Evolutionary conservation across 2,329 filamentous ascomycete genomes (phyloP), one percentile per base, ranked within the genome.

Genomic region (Ceratocystis papillata): DNA sequence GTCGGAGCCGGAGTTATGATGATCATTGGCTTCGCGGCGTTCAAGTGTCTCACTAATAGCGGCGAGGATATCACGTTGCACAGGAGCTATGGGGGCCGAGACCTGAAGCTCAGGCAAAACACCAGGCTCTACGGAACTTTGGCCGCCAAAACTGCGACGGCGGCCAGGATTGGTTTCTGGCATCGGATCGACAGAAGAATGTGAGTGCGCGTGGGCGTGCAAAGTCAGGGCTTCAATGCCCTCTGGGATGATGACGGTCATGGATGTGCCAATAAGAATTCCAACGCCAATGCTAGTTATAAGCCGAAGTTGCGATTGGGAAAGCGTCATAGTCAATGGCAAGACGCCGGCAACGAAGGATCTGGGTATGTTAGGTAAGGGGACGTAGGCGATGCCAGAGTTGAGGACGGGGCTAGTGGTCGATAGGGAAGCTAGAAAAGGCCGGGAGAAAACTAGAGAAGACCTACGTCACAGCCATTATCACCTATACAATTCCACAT

Each of bases 161-260:
- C 45, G 53, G 25, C 22, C 25, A 17, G 25, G 22, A 30, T 33
- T 45, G 44, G 62, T 46, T 20, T 62, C 12, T 62, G 45, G 55
- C 20, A 50, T 2, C 7, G 65, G 53, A 41, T 53, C 61, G 60
- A n/a, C 50, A 3, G 37, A 41, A 41, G 37, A 41, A 15, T 20
- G 20, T 15, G 73, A 73, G 70, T 77, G 77, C 63, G 75, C 70
- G 60, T 79, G 76, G 8, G 74, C 69, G 5, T 74, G 70, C 67
- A 77, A 74, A 1, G 77, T 75, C 67, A 96, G 82, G 2, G 94
- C 93, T 74, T 96, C 92, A 68, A 97, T 87, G 46, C 94, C 94
- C 76, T 99, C 94, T 0, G 94, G 94, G 72, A 99, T 96, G 73
- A 99, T 97, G 41, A 99, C 91, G 70, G 97, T 93, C 70, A 99